Percentiles rank a stretch among this genome's conserved stretches.
These are phyloP conservation scores for Candida lessepsii DNA, from an alignment of 805 yeast species.

Conservation along the genomic window DNA sequence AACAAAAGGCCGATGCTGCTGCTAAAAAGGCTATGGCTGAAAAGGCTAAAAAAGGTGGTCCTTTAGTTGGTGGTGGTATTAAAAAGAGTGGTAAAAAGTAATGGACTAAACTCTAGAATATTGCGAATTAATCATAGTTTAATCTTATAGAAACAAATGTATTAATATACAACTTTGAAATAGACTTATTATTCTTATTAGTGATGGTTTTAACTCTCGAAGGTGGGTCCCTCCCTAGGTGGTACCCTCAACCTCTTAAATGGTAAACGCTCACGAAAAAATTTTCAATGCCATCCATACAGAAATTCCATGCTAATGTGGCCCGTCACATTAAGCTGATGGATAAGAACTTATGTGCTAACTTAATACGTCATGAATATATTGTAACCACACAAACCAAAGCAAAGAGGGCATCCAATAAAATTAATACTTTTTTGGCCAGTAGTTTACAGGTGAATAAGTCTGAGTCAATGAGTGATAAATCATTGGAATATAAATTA, in stretches of 20 bases:
- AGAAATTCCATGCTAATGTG: conserved; percentile 42
- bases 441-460: conserved; percentile 29
- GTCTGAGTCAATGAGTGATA: conserved; percentile 13
- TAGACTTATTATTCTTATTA: no score
- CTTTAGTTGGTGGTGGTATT: conserved; percentile 90
- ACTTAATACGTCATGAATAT: conserved; percentile 42
- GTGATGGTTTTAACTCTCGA: no score
- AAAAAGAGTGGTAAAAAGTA: conserved; percentile 67
- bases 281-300: conserved; percentile 38
- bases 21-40: conserved; percentile 89
- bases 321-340: conserved; percentile 44
- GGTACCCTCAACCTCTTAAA: not conserved
- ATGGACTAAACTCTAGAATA: no score
- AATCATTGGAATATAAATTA: conserved; percentile 17
- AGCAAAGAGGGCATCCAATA: conserved; percentile 44
- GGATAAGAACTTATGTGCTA: conserved; percentile 44
- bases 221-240: no score
- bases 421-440: conserved; percentile 38
- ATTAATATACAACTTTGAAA: not conserved
- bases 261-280: not conserved
- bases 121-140: not conserved
- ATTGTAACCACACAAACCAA: conserved; percentile 43
- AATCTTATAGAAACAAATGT: not conserved
- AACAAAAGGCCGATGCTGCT: conserved; percentile 92
- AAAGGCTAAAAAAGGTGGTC: conserved; percentile 87